Evolutionary conservation across 1,139 yeast species (phyloP), one percentile per base, ranked within the genome.

Genomic region (Suhomyces yuchorum): DNA sequence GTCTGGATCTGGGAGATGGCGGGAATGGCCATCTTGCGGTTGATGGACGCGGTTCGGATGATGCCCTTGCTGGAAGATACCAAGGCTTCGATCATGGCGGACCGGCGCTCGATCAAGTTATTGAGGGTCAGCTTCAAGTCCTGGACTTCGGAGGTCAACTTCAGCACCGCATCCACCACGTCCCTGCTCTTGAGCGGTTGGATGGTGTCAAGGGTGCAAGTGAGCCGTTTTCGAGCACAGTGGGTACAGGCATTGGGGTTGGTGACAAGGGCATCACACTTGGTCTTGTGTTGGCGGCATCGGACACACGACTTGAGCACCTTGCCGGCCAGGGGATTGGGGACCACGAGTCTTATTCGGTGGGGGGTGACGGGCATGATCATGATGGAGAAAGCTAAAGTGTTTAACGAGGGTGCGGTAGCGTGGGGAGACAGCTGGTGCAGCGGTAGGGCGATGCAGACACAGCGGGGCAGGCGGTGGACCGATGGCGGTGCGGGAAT

Each of bases 261-360:
- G 20, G 80, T 75, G 18, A 60, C 57, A 8, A 64, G 56, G 11
- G 85, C 85, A 58, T 84, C 85, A 63, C 89, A 84, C 55, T 77
- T 80, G 20, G 84, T 82, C 62, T 84, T 84, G 56, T 82, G 85
- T 56, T 78, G 79, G 40, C 89, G 72, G 61, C 90, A 84, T 38
- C 86, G 66, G 4, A 77, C 70, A 60, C 90, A 84, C 11, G 87
- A 78, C 55, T 82, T 81, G 50, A 84, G 68, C n/a, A 56, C 47
- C 40, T 44, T 61, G 51, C 41, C 48, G 18, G 63, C 61, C 19
- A 47, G 50, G 23, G 48, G 41, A 11, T 46, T 47, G 19, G 67
- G 68, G 42, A 58, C 57, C 14, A 62, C 61, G 41, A 63, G 53
- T 44, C 56, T 58, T 41, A 63, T 51, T 39, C 66, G 58, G 46